Evolutionary conservation across 495 filamentous ascomycete species (phyloP), one percentile per base, ranked within the genome.

Genomic region (Podospora anserina): DNA sequence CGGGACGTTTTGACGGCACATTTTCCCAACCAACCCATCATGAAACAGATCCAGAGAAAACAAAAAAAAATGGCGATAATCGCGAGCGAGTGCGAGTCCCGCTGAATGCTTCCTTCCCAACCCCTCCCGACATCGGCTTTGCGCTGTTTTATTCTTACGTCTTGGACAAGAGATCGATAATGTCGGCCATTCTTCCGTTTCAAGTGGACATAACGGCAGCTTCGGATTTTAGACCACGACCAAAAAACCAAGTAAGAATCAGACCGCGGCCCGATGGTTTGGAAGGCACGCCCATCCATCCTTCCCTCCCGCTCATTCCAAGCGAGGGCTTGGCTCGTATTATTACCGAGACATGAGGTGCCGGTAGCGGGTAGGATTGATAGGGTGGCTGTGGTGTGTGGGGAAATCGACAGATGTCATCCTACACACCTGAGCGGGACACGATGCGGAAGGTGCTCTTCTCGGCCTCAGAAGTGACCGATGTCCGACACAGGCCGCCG

Each of bases 201-300:
- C 9, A 39, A 49, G 39, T 49, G 39, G 18, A 49, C 34, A 39
- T 5, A 18, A 16, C 4, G 55, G 13, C 13, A 58, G n/a, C 55
- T 58, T 58, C 55, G 55, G 55, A 15, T 19, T 58, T 26, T 58
- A n/a, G 13, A 20, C 23, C 23, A 23, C 23, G 23, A 23, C 1
- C 23, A 23, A 2, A 23, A 23, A 23, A 23, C 23, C 1, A 23
- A 23, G 2, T 56, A 56, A 19, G 23, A 23, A 23, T 23, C 16
- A 19, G 23, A 26, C 55, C 55, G 55, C 55, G 55, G 55, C 55
- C 55, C 55, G 55, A 58, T 58, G 55, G 54, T 5, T 18, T 57
- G 1, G 11, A 20, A 58, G 5, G 13, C 3, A 7, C 30, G 3
- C 30, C 30, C 30, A 23, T 23, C 23, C 23, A 23, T 32, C 30